Base-by-base conservation (phyloP, 176 grass and related monocot genomes). In the Bothriochloa decipiens region DNA sequence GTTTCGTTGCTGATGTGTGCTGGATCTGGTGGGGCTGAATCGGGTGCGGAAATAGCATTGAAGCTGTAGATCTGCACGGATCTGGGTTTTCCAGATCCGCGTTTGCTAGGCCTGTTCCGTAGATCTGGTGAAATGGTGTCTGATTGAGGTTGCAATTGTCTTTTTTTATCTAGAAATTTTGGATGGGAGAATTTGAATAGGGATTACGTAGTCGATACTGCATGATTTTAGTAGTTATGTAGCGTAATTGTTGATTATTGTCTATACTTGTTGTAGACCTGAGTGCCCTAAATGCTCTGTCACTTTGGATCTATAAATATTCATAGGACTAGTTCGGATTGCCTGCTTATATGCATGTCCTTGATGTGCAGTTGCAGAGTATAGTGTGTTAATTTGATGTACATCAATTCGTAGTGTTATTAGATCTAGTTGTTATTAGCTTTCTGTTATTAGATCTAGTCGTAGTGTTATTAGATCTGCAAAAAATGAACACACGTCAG, bases 51-150 rank as follows among this genome's bases (percentile, higher is more conserved):
- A 41, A 60, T 70, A 49, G 0, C 7, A 4, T n/a, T 4, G 0
- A 53, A 13, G 18, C 0, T 5, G 10, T 11, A 40, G 15, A 33
- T 46, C 14, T 40, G 14, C 3, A n/a, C 6, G 16, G 78, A 35
- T 74, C 83, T 66, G 72, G 66, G 55, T 55, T 77, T 70, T 28
- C 10, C 3, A 62, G 84, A 75, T 80, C 84, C 10, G 39, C n/a
- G 23, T 1, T 33, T 79, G 1, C 0, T 40, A 0, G 3, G 4
- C 2, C 8, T 39, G 25, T 8, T 32, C 13, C 5, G 10, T 58
- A 40, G 68, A 62, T 90, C 58, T 41, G 60, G 5, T 33, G 11
- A 67, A 47, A 82, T 82, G 11, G 1, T 27, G 0, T 9, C 0
- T 46, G 1, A 36, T 0, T 0, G 33, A 35, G 33, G 33, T 35